Conservation (phyloP, 2,329 filamentous ascomycete species). For the Nemania sp. region DNA sequence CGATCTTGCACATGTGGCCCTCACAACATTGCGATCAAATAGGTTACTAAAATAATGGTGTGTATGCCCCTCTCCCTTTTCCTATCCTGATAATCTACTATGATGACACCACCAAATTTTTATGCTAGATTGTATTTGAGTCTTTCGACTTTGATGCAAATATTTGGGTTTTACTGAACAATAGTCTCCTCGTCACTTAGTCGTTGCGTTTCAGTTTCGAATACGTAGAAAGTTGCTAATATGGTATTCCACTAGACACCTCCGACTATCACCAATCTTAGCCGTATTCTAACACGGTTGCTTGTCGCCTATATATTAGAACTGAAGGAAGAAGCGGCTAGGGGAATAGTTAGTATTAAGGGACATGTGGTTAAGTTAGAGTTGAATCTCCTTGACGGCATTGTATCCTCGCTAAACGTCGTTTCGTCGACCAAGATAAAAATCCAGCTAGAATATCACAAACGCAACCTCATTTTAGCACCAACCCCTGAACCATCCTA, state of each 20-base stretch:
- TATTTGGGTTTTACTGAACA: conserved; percentile 48
- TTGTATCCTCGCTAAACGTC: neutral
- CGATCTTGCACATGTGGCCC: neutral
- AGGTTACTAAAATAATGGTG: neutral
- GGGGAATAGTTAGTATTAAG: neutral
- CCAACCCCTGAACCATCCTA: no score
- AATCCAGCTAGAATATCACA: no score
- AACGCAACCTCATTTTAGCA: no score
- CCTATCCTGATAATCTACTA: conserved; percentile 33
- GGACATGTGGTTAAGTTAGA: neutral
- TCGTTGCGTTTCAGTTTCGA: neutral
- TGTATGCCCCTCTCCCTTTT: conserved; percentile 24
- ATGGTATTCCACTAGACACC: conserved; percentile 3
- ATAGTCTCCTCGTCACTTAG: conserved; percentile 8
- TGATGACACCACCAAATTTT: conserved; percentile 56
- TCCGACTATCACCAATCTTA: neutral
- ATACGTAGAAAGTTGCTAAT: conserved; percentile 14
- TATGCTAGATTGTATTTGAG: conserved; percentile 65
- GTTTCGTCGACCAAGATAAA: neutral
- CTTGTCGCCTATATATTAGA: neutral
- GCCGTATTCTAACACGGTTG: neutral
- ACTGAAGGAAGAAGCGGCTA: neutral
- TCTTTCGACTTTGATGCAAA: conserved; percentile 50
- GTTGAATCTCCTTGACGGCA: neutral
- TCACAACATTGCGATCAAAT: neutral